A percentile compares a stretch with the other conserved stretches of the same genome.
Conservation (phyloP, 495 filamentous ascomycete genomes). For the Cryomyces minteri region DNA sequence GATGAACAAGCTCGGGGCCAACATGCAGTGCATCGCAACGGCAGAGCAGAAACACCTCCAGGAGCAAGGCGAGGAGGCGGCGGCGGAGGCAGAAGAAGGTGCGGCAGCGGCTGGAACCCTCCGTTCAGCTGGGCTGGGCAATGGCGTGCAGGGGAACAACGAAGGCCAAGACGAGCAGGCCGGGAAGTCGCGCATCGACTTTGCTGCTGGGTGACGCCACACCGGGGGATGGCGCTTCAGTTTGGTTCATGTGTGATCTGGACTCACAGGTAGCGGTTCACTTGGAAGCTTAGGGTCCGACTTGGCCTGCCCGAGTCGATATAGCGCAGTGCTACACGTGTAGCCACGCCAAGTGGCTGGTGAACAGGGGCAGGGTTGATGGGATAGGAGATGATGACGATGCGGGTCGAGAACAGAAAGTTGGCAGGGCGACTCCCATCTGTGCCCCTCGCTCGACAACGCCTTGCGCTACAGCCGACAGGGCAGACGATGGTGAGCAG, state of each 20-base stretch:
- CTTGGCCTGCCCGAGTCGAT: not conserved
- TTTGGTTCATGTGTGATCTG: not conserved
- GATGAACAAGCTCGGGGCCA: slow-evolving; percentile 85
- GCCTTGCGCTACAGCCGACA: too few species aligned
- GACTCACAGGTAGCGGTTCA: not conserved
- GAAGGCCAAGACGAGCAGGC: not conserved
- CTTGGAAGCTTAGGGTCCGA: not conserved
- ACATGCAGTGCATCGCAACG: slow-evolving; percentile 66
- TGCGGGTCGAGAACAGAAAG: too few species aligned
- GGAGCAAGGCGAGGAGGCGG: slow-evolving; percentile 12
- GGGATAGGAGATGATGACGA: not conserved
- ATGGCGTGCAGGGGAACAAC: slow-evolving; percentile 8
- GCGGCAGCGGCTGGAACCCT: too few species aligned
- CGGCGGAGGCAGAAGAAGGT: slow-evolving; percentile 72
- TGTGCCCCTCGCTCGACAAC: too few species aligned
- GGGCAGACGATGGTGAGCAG: too few species aligned
- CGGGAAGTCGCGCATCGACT: slow-evolving; percentile 1
- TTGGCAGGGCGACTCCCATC: too few species aligned
- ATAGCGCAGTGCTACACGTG: too few species aligned
- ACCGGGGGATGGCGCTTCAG: not conserved
- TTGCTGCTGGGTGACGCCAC: slow-evolving; percentile 1
- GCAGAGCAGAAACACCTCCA: slow-evolving; percentile 62
- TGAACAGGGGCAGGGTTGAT: not conserved
- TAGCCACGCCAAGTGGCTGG: not conserved
- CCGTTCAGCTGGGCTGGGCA: too few species aligned